Evolutionary conservation across 139 green algal species (phyloP).

Genomic region (Tetradesmus lagerheimii): DNA sequence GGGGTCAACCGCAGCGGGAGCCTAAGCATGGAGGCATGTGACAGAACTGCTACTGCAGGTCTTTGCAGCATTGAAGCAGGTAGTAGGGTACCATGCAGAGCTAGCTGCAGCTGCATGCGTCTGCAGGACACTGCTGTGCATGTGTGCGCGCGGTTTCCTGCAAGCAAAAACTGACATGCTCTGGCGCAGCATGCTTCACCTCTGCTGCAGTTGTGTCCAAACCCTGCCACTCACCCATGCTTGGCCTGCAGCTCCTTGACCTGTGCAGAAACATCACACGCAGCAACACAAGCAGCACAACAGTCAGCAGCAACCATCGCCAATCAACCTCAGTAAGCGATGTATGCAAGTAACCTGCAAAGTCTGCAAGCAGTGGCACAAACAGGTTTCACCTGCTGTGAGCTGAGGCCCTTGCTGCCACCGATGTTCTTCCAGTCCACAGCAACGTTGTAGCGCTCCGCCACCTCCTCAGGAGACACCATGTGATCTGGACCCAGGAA

Average conservation of each 20-base stretch:
- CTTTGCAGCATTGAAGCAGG: too few species aligned
- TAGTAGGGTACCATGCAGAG: background rate
- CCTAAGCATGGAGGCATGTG: too few species aligned
- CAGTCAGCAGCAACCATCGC: too few species aligned
- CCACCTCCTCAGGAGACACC: slow-evolving; percentile 44
- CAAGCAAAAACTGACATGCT: background rate
- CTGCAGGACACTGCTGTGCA: background rate
- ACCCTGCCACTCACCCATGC: slow-evolving; percentile 26
- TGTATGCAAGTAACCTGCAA: too few species aligned
- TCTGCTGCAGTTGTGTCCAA: too few species aligned
- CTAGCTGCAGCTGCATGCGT: background rate
- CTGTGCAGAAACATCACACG: background rate
- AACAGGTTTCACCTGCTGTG: slow-evolving; percentile 17
- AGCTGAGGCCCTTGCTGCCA: slow-evolving; percentile 34
- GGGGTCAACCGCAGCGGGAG: too few species aligned
- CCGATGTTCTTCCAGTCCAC: slow-evolving; percentile 45
- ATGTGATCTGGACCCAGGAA: slow-evolving; percentile 34
- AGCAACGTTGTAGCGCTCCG: slow-evolving; percentile 22
- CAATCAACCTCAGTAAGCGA: too few species aligned
- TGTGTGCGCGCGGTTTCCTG: background rate
- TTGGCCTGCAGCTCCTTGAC: slow-evolving; percentile 36
- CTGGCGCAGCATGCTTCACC: background rate
- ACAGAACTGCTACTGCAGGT: background rate
- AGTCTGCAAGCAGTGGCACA: background rate
- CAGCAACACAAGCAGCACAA: background rate